Evolutionary conservation across 2,329 filamentous ascomycete genomes (phyloP).

Genomic region (Aureobasidium sp.): DNA sequence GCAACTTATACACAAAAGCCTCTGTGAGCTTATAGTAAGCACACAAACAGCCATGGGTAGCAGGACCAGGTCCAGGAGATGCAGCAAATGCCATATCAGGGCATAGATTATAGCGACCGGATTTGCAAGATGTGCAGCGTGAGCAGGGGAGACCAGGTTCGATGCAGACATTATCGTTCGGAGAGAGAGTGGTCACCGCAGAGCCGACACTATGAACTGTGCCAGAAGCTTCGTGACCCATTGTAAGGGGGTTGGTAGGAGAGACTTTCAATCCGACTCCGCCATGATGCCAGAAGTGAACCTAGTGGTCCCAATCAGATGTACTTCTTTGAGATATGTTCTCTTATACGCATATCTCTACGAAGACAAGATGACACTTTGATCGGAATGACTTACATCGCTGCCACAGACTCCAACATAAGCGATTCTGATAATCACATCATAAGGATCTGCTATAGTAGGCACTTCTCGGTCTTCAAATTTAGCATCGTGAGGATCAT

Average conservation of each 20-base stretch:
- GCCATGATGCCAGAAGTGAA: conserved; percentile 55
- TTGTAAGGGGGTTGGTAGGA: conserved; percentile 42
- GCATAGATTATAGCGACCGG: conserved; percentile 22
- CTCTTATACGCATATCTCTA: neutral
- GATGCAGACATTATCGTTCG: conserved; percentile 65
- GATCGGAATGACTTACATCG: neutral
- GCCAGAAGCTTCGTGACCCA: conserved; percentile 65
- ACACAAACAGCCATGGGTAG: conserved; percentile 38
- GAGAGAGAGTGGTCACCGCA: conserved; percentile 48
- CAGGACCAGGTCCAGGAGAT: conserved; percentile 14
- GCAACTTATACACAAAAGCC: conserved; percentile 44
- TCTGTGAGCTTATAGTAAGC: conserved; percentile 44
- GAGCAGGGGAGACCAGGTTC: conserved; percentile 65
- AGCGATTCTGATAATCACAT: neutral
- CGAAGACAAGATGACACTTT: neutral
- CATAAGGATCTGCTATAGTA: neutral
- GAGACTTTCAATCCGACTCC: conserved; percentile 44
- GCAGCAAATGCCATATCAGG: conserved; percentile 21
- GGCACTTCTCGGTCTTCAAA: neutral
- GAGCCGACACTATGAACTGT: conserved; percentile 54
- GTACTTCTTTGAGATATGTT: neutral
- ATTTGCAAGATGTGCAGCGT: conserved; percentile 47
- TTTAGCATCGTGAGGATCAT: neutral
- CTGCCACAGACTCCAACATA: conserved; percentile 13
- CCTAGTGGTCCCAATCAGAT: conserved; percentile 8